Base-by-base conservation (phyloP, 2,329 filamentous ascomycete genomes). In the Arthrobotrys conoides region DNA sequence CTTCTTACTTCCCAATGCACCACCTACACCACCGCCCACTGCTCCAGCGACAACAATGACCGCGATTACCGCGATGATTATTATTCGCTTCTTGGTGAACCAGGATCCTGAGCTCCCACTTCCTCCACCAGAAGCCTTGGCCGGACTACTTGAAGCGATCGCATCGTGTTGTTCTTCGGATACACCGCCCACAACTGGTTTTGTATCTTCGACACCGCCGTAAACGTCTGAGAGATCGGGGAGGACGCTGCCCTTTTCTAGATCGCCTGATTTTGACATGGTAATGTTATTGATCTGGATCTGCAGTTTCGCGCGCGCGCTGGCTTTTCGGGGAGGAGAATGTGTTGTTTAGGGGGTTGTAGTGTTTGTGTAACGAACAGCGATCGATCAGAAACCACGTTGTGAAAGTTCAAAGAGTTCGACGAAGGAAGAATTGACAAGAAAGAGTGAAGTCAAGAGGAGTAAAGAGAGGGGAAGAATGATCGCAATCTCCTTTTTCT, bases 1-100 rank as follows among this genome's bases (percentile, higher is more conserved):
- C 30, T 72, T 78, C 55, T 72, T 72, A n/a, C n/a, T 53, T 0
- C 75, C 48, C 53, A 78, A 36, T 2, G 57, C 75, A 16, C 75
- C 75, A 5, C 75, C 75, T 0, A 78, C 75, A 16, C 49, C 75
- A 36, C 75, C 75, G 18, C 75, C 75, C 1, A 78, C 75, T 0
- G 75, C 75, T 6, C 63, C 75, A n/a, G 53, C 68, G 33, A 78
- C 46, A 16, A 78, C 64, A n/a, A 78, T 48, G 48, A 78, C 55
- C 5, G 68, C 68, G 53, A 78, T 27, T 3, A 78, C 68, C 2
- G 73, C 73, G 22, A 78, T 68, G 33, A 78, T 78, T 55, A 78
- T 78, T 63, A 78, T 78, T 48, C 68, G 51, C 38, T 78, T 78
- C 55, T 71, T 78, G 5, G 75, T 78, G 46, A 78, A 78, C 75